Conservation (phyloP, 1,139 yeast species). For the Saccharomyces hybrid region DNA sequence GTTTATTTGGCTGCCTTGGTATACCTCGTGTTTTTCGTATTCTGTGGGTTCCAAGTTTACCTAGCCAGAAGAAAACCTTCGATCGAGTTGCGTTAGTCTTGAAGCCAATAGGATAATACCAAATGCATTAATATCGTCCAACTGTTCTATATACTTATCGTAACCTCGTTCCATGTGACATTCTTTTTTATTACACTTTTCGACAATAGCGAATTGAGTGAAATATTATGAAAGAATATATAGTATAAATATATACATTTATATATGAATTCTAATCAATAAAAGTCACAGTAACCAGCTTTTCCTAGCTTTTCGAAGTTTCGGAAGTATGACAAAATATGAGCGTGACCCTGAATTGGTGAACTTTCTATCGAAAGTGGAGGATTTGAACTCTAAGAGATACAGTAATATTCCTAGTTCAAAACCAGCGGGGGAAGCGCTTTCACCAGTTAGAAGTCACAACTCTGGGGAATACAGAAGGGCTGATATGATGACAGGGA, state of each 20-base stretch:
- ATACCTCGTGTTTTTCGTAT: constrained; percentile 67
- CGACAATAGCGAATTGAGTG: background rate
- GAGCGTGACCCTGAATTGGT: constrained; percentile 10
- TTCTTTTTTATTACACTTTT: background rate
- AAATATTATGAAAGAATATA: background rate
- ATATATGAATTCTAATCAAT: background rate
- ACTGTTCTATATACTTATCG: constrained; percentile 1
- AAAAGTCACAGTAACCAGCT: background rate
- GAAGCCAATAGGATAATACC: background rate
- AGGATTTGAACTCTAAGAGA: constrained; percentile 14
- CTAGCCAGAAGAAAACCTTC: constrained; percentile 26
- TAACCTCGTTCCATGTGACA: background rate
- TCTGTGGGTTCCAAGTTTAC: constrained; percentile 80
- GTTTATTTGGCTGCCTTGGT: constrained; percentile 85
- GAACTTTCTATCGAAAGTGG: constrained; percentile 18
- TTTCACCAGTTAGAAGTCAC: background rate
- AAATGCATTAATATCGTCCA: background rate
- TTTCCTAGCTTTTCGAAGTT: background rate
- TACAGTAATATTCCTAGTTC: constrained; percentile 4
- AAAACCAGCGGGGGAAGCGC: constrained; percentile 6
- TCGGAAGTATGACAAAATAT: background rate
- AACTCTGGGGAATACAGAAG: constrained; percentile 1
- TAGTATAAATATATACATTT: background rate
- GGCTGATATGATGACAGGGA: background rate
- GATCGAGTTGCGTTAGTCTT: constrained; percentile 25